phyloP scores from a whole-genome alignment of 345 rosid genomes.

The Physaria fendleri region DNA sequence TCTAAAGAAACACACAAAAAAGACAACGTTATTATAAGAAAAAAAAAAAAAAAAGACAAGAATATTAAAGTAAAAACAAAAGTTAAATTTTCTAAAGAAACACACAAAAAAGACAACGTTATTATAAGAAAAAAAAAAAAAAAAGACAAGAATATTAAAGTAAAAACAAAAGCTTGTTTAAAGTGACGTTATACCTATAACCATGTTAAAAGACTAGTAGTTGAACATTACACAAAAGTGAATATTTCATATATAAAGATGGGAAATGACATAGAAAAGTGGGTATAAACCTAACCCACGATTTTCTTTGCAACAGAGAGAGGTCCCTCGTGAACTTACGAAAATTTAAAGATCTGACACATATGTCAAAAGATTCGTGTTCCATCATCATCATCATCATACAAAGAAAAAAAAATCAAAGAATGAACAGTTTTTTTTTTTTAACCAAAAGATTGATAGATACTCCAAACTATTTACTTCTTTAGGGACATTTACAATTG shows the following conservation, averaged over 20 bases:
- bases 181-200: conserved; percentile 19
- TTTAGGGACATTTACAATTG: conserved; percentile 12
- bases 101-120: too few relatives aligned
- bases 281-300: conserved; percentile 31
- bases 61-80: neutral
- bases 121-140: too few relatives aligned
- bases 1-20: neutral
- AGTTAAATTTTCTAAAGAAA: conserved; percentile 1
- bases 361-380: conserved; percentile 26
- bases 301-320: conserved; percentile 21
- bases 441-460: neutral
- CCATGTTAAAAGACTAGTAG: conserved; percentile 19
- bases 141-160: conserved; percentile 1
- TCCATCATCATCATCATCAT: conserved; percentile 3
- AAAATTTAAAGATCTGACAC: conserved; percentile 11
- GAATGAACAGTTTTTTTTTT: conserved; percentile 14
- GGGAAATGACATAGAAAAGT: conserved; percentile 26
- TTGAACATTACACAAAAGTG: conserved; percentile 24
- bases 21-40: too few relatives aligned
- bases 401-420: neutral
- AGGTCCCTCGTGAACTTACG: conserved; percentile 24
- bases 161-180: conserved; percentile 8
- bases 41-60: too few relatives aligned
- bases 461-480: conserved; percentile 26
- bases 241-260: conserved; percentile 16